Percentiles rank a stretch among this genome's conserved stretches.
phyloP scores from a whole-genome alignment of 805 yeast species.

The Yamadazyma tumulicola region DNA sequence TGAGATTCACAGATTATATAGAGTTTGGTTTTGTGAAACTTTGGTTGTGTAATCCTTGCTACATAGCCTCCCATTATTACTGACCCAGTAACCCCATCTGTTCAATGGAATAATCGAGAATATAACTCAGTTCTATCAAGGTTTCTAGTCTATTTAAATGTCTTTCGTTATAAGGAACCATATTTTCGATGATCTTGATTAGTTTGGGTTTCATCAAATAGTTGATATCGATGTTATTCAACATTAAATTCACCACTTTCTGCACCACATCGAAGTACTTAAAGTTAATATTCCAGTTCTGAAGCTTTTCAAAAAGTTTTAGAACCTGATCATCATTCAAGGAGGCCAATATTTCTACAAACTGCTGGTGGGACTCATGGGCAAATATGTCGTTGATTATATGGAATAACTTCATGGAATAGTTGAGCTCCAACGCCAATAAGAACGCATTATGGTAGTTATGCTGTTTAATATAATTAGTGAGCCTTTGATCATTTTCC shows the following conservation, averaged over 20 bases:
- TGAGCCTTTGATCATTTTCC: slow-evolving; percentile 86
- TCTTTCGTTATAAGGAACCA: slow-evolving; percentile 85
- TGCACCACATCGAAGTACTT: slow-evolving; percentile 80
- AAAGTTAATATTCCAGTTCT: slow-evolving; percentile 95
- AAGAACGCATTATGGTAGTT: slow-evolving; percentile 90
- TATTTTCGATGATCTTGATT: slow-evolving; percentile 63
- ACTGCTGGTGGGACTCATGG: slow-evolving; percentile 46
- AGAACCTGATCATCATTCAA: slow-evolving; percentile 60
- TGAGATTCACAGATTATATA: not conserved
- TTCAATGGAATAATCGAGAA: slow-evolving; percentile 78
- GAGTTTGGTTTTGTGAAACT: not conserved
- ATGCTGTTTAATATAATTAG: slow-evolving; percentile 63
- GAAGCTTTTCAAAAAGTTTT: slow-evolving; percentile 63
- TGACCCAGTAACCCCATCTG: slow-evolving; percentile 57
- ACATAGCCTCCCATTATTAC: no score
- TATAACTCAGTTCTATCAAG: slow-evolving; percentile 78
- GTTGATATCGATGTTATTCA: slow-evolving; percentile 53
- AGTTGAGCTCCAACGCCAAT: slow-evolving; percentile 81
- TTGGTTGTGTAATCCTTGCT: no score
- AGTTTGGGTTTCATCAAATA: slow-evolving; percentile 63
- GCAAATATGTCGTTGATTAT: slow-evolving; percentile 63
- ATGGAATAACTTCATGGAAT: slow-evolving; percentile 82
- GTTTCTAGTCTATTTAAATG: slow-evolving; percentile 76
- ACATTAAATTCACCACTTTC: slow-evolving; percentile 62
- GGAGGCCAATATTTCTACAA: slow-evolving; percentile 60